Percentiles rank a stretch among this genome's conserved stretches.
Conservation (phyloP, 768 basidiomycete species). For the Leucosporidium creatinivorum region DNA sequence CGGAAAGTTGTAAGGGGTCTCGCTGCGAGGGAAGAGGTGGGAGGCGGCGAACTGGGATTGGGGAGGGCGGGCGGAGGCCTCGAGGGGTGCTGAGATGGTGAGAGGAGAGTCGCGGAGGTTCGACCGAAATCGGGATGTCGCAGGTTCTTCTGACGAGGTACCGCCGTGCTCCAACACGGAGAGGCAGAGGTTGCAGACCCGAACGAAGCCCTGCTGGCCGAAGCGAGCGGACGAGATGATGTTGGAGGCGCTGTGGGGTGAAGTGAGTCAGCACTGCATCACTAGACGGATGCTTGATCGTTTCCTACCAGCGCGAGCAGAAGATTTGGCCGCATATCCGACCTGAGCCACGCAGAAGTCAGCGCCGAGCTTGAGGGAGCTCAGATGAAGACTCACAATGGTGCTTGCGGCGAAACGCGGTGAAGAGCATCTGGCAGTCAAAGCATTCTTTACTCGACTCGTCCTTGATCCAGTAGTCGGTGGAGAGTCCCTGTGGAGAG, state of each 20-base stretch:
- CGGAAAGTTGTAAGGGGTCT: not conserved
- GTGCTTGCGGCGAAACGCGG: conserved; percentile 32
- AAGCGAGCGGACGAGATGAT: conserved; percentile 90
- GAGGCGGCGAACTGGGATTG: conserved; percentile 84
- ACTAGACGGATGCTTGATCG: too few relatives aligned
- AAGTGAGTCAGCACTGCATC: not conserved
- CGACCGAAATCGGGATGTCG: conserved; percentile 35
- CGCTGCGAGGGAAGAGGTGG: conserved; percentile 56
- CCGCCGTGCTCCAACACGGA: conserved; percentile 81
- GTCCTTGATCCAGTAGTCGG: conserved; percentile 99
- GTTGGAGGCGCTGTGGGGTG: conserved; percentile 59
- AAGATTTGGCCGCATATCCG: conserved; percentile 75
- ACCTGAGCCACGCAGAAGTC: conserved; percentile 10
- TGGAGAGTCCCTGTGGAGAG: conserved; percentile 55
- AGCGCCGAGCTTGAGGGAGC: not conserved
- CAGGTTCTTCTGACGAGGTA: not conserved
- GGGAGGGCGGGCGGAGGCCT: conserved; percentile 47
- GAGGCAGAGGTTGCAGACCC: conserved; percentile 93
- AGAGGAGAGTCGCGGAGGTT: conserved; percentile 34
- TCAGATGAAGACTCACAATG: conserved; percentile 20
- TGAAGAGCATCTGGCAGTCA: conserved; percentile 32
- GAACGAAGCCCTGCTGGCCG: conserved; percentile 88
- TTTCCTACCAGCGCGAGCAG: conserved; percentile 69
- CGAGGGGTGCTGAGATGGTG: conserved; percentile 48
- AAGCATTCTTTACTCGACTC: conserved; percentile 73